These are phyloP conservation scores for Aegilops tauschii DNA, from an alignment of 176 grass and related monocot genomes.

Conservation along the genomic window DNA sequence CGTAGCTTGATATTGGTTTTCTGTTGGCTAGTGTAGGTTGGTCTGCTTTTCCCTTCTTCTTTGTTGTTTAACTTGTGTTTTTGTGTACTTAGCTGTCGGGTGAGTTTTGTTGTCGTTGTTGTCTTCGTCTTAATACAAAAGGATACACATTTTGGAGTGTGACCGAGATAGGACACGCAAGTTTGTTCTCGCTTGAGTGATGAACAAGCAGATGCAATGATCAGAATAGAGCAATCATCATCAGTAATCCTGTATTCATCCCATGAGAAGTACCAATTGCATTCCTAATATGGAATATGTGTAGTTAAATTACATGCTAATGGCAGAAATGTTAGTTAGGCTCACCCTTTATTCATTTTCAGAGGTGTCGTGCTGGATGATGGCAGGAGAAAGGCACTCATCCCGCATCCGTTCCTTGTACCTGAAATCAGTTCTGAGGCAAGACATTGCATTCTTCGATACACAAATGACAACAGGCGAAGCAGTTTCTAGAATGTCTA, in stretches of 20 bases:
- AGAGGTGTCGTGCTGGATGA: slow-evolving; percentile 67
- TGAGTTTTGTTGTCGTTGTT: neutral
- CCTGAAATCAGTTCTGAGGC: slow-evolving; percentile 48
- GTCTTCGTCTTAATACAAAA: neutral
- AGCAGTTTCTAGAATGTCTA: slow-evolving; percentile 52
- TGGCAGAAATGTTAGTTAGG: neutral
- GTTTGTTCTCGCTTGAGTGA: neutral
- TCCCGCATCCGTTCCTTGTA: slow-evolving; percentile 51
- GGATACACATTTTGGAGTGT: neutral
- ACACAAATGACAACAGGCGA: slow-evolving; percentile 57
- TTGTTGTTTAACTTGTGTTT: neutral
- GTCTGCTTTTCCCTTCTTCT: neutral
- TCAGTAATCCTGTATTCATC: neutral
- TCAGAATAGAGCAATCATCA: neutral
- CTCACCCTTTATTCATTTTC: slow-evolving; percentile 12
- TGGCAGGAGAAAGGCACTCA: slow-evolving; percentile 52
- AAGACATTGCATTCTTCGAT: slow-evolving; percentile 62
- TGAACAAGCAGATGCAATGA: neutral
- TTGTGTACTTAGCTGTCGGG: neutral
- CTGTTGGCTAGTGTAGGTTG: neutral
- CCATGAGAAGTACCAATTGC: neutral
- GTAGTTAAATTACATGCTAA: neutral
- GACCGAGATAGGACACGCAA: neutral
- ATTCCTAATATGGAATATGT: neutral
- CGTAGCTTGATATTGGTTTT: too few species aligned